A percentile compares a stretch with the other conserved stretches of the same genome.
These are phyloP conservation scores for Penicillium paneum DNA, from an alignment of 2,329 filamentous ascomycete species.

Conservation along the genomic window DNA sequence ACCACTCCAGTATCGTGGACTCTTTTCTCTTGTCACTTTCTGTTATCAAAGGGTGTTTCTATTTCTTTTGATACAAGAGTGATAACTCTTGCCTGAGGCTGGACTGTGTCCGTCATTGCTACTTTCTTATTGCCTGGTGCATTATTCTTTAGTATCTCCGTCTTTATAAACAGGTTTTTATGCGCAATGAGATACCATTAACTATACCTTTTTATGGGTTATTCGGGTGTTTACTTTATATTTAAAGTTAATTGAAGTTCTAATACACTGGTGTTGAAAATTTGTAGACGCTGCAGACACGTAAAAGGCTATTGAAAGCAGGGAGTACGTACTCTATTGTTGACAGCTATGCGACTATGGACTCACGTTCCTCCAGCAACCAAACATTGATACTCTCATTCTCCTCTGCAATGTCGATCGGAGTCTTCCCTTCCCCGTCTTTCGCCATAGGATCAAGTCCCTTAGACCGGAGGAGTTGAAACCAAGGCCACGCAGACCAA, in stretches of 20 bases:
- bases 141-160: conserved; percentile 8
- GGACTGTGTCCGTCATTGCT: not conserved
- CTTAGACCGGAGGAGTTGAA: no score
- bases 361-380: no score
- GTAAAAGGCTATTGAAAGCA: no score
- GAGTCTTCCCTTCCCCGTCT: no score
- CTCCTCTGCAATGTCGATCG: no score
- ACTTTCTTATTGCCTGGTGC: conserved; percentile 7
- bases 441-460: no score
- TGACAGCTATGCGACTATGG: no score
- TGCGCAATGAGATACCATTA: conserved; percentile 13
- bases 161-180: conserved; percentile 12
- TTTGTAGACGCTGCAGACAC: no score
- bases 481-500: no score
- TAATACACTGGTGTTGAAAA: no score
- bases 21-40: not conserved
- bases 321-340: no score
- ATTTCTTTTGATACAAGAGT: not conserved
- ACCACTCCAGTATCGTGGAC: not conserved
- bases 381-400: no score
- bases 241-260: not conserved
- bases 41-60: not conserved
- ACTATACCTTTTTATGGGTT: not conserved
- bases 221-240: not conserved
- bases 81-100: not conserved